Percentiles rank a stretch among this genome's conserved stretches.
Evolutionary conservation across 2,329 filamentous ascomycete genomes (phyloP).

Genomic region (Elsinoe arachidis): DNA sequence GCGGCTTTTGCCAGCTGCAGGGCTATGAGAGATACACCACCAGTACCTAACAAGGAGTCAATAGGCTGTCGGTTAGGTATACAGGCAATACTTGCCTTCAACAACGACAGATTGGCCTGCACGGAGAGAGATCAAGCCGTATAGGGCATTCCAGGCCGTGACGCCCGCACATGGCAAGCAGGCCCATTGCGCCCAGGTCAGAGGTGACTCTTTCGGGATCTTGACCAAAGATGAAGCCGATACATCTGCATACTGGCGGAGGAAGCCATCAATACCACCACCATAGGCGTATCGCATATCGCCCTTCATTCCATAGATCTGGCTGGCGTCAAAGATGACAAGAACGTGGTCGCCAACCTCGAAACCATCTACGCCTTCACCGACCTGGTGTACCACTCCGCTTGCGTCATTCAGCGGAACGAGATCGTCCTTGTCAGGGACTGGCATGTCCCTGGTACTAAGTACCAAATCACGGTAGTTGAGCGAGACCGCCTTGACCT

Average conservation of each 20-base stretch:
- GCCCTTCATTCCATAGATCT: slow-evolving; percentile 45
- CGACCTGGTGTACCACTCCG: slow-evolving; percentile 48
- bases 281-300: slow-evolving; percentile 43
- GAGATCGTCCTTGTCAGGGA: slow-evolving; percentile 27
- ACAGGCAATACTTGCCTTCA: slow-evolving; percentile 5
- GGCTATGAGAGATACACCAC: slow-evolving; percentile 17
- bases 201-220: slow-evolving; percentile 34
- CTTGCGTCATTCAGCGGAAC: slow-evolving; percentile 65
- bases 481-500: slow-evolving; percentile 44
- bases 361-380: slow-evolving; percentile 25
- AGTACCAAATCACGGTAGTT: slow-evolving; percentile 43
- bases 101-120: slow-evolving; percentile 20
- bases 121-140: slow-evolving; percentile 19
- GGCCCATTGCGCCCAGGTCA: slow-evolving; percentile 18
- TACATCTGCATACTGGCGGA: slow-evolving; percentile 54
- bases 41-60: slow-evolving; percentile 14
- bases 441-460: slow-evolving; percentile 17
- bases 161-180: slow-evolving; percentile 19
- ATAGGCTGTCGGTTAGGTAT: background rate
- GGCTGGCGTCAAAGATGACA: slow-evolving; percentile 26
- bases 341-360: slow-evolving; percentile 56
- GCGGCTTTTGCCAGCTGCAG: slow-evolving; percentile 34
- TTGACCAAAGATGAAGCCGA: slow-evolving; percentile 47
- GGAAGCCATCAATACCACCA: slow-evolving; percentile 48
- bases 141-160: slow-evolving; percentile 21